Evolutionary conservation across 1,139 yeast genomes (phyloP).

Genomic region (Yamadazyma jaroonii): DNA sequence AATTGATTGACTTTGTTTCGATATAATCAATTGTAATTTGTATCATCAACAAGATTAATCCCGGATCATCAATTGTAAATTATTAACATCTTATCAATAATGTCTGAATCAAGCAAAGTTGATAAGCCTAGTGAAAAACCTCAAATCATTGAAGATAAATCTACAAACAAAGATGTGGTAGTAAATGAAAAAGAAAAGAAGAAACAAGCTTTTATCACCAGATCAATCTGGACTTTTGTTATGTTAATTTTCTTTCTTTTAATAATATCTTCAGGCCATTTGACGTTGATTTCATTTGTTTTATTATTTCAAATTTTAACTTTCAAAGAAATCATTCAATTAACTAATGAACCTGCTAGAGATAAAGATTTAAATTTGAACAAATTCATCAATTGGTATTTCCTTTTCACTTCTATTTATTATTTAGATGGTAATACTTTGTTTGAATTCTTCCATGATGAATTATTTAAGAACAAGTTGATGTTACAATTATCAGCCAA

Average conservation of each 20-base stretch:
- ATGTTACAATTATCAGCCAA: constrained; percentile 51
- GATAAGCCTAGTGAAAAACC: background rate
- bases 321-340: constrained; percentile 86
- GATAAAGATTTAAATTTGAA: constrained; percentile 83
- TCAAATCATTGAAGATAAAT: background rate
- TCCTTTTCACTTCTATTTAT: constrained; percentile 75
- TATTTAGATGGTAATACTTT: constrained; percentile 86
- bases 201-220: constrained; percentile 77
- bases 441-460: constrained; percentile 54
- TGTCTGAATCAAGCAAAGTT: background rate
- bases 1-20: too few relatives aligned
- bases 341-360: constrained; percentile 80
- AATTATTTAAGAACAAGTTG: constrained; percentile 41
- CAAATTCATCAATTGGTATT: constrained; percentile 86
- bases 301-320: constrained; percentile 75
- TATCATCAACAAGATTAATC: background rate
- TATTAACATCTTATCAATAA: too few relatives aligned
- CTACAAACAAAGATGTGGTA: background rate
- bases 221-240: constrained; percentile 93
- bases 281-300: constrained; percentile 72
- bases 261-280: constrained; percentile 82
- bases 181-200: constrained; percentile 54
- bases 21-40: too few relatives aligned
- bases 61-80: too few relatives aligned
- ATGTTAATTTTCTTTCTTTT: constrained; percentile 78